Base-by-base conservation (phyloP, 2,329 filamentous ascomycete species). In the Sphaerulina vaccinii region DNA sequence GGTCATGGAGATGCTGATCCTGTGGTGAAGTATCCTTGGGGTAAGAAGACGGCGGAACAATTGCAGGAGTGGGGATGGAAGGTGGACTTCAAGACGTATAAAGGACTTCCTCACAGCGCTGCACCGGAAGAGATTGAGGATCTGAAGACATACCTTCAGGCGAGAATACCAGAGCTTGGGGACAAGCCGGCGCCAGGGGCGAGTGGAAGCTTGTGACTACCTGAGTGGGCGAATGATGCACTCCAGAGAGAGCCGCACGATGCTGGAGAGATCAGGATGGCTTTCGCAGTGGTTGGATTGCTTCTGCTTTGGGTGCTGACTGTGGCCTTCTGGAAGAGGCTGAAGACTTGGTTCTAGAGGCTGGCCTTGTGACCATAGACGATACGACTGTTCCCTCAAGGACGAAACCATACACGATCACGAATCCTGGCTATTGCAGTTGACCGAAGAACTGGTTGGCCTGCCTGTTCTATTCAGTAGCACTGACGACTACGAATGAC, bases 1-100 rank as follows among this genome's bases (percentile, higher is more conserved):
- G 90, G 82, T 10, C 93, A 97, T 63, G 93, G 93, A n/a, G 80
- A 85, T 55, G 73, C 73, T 1, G 92, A 99, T 69, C 79, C 79
- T 11, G 74, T 96, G 2, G 87, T 96, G 7, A 79, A 77, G 60
- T 80, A 84, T 37, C 73, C 79, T 50, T 86, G 87, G 70, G 92
- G 88, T 11, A 72, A 82, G 68, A 69, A 77, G 70, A 90, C 87
- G 19, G 82, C 80, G 2, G 78, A 88, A 35, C 68, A 79, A 52
- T 72, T 97, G 45, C 84, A 82, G 69, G 79, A 81, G 33, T 72
- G 85, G 69, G 89, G 88, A 1, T 86, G 85, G 69, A 78, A 86
- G 49, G 86, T 93, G 4, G 81, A 85, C 9, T 85, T 93, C 71
- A 86, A 86, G 68, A 80, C 83, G 39, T 96, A 95, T 70, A 88